Conservation (phyloP, 768 basidiomycete species). For the Tylopilus rubrobrunneus region DNA sequence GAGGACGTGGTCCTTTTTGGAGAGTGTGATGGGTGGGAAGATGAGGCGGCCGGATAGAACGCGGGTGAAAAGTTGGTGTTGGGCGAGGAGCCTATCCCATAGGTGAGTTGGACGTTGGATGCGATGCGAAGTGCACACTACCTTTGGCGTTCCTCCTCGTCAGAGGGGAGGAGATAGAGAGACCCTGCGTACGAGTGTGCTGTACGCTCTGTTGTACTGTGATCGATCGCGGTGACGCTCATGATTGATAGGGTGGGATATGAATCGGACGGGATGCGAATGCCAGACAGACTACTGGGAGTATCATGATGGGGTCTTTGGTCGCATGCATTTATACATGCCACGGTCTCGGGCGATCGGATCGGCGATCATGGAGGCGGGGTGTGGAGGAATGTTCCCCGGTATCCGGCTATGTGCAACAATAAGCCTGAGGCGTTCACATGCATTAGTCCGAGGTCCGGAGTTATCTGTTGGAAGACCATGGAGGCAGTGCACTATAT, state of each 20-base stretch:
- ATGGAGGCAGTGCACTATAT: background rate
- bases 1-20: slow-evolving; percentile 17
- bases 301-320: background rate
- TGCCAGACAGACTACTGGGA: background rate
- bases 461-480: too few species aligned
- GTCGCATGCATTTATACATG: background rate
- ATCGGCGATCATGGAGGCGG: background rate
- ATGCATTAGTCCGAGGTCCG: too few species aligned
- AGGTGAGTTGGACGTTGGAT: background rate
- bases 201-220: slow-evolving; percentile 6
- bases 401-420: background rate
- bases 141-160: slow-evolving; percentile 26
- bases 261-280: too few species aligned
- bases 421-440: background rate
- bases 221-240: background rate
- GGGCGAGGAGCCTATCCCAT: slow-evolving; percentile 5
- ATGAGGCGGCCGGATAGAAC: slow-evolving; percentile 20
- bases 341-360: background rate
- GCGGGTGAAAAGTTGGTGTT: slow-evolving; percentile 17
- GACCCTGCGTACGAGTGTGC: slow-evolving; percentile 20
- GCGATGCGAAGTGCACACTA: slow-evolving; percentile 4
- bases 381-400: background rate
- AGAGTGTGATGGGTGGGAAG: slow-evolving; percentile 11
- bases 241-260: background rate
- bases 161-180: slow-evolving; percentile 23